Conservation (phyloP, 495 filamentous ascomycete species). For the Lepidopterella palustris region DNA sequence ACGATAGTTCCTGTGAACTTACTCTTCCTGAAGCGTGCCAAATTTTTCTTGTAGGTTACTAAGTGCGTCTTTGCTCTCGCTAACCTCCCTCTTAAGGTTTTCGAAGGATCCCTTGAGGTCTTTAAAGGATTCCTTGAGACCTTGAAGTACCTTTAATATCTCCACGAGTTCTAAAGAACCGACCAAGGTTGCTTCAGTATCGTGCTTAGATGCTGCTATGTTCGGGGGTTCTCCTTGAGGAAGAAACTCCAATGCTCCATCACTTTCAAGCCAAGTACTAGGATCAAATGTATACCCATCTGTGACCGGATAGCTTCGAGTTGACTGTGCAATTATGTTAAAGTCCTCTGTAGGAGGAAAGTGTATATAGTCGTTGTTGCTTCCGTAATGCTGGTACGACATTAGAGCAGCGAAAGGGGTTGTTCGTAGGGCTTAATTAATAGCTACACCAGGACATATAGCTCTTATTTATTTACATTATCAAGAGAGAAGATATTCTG, state of each 20-base stretch:
- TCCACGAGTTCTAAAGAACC: neutral
- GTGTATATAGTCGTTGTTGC: neutral
- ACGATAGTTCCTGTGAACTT: neutral
- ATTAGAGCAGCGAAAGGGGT: neutral
- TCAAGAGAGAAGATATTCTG: neutral
- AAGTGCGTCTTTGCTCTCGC: neutral
- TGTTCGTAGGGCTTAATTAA: neutral
- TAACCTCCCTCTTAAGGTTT: neutral
- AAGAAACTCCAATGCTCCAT: neutral
- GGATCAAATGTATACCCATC: neutral
- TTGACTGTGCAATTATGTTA: neutral
- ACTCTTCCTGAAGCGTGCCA: neutral
- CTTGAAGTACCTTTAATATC: neutral
- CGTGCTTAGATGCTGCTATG: neutral
- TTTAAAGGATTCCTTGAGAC: neutral
- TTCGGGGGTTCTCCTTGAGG: neutral
- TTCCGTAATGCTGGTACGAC: neutral
- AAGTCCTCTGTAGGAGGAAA: neutral
- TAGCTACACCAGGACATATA: neutral
- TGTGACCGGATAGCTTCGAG: neutral
- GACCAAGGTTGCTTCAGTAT: neutral
- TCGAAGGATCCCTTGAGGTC: neutral
- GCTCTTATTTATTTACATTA: neutral
- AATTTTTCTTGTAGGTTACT: neutral
- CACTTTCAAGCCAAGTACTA: neutral